Conservation (phyloP, 176 grass and related monocot species). For the Paspalum notatum region DNA sequence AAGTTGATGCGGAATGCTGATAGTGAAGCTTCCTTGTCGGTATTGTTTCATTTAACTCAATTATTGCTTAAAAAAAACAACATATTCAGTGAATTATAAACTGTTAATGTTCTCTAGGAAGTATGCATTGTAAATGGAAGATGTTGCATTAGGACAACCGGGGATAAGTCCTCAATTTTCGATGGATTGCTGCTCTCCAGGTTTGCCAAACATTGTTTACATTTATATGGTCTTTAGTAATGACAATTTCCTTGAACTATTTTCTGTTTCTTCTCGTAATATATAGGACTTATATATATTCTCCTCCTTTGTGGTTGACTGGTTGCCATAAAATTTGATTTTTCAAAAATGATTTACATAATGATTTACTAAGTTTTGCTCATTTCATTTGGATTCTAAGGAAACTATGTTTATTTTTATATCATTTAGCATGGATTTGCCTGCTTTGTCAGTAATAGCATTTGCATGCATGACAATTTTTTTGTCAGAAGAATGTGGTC, state of each 20-base stretch:
- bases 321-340: constrained; percentile 24
- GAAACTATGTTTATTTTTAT: background rate
- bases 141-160: constrained; percentile 62
- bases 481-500: constrained; percentile 7
- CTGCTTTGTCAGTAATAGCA: background rate
- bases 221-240: constrained; percentile 10
- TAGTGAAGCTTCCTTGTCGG: constrained; percentile 60
- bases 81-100: constrained; percentile 27
- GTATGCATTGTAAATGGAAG: constrained; percentile 75
- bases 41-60: constrained; percentile 55
- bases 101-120: constrained; percentile 59
- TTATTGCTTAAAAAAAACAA: constrained; percentile 34
- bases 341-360: constrained; percentile 1
- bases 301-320: constrained; percentile 30
- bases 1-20: constrained; percentile 57
- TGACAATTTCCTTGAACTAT: constrained; percentile 20
- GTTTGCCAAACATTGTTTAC: constrained; percentile 30
- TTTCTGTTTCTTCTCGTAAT: constrained; percentile 18
- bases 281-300: constrained; percentile 33
- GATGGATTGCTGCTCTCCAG: constrained; percentile 73
- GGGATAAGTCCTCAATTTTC: constrained; percentile 42
- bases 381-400: constrained; percentile 5
- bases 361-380: constrained; percentile 2
- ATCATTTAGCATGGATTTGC: background rate
- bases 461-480: background rate